Base-by-base conservation (phyloP, 169 alveolate species). In the Plasmodium falciparum region DNA sequence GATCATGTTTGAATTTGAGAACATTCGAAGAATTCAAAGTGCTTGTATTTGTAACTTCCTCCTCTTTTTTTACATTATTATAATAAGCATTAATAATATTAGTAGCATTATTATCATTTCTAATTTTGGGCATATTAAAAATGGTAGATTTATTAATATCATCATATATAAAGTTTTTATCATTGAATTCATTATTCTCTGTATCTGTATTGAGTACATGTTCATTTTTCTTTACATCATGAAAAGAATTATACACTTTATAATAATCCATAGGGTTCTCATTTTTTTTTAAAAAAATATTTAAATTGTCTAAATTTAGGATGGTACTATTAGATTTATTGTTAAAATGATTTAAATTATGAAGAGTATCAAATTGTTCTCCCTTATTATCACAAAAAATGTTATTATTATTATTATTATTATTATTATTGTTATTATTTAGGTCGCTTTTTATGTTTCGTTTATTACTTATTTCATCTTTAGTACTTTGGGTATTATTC, bases 231-330 rank as follows among this genome's bases (percentile, higher is more conserved):
- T 29, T 24, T 54, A 54, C 3, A 13, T 54, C 62, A 11, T 29
- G 15, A 39, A 17, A 13, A 33, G 17, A 15, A 29, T 29, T n/a
- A 29, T 39, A 43, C 39, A 66, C 9, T 33, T 33, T 66, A n/a
- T 13, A 43, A 33, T 66, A 66, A 29, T 66, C 74, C 3, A 66
- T 39, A 39, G 47, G 24, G 15, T 24, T 15, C n/a, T 33, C 74
- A 33, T 15, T 66, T 66, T 66, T 66, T 66, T 66, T 66, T 15
- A 33, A 33, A n/a, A 22, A 12, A 33, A 43, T 15, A 66, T 43
- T 66, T 66, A 33, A n/a, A 66, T 66, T 29, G 24, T 66, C 58
- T n/a, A 66, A 11, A 66, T 33, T 24, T 33, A 54, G 15, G 13
- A 66, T 29, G 43, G 13, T 9, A 29, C 50, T 39, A 24, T 5